phyloP scores from a whole-genome alignment of 2,329 filamentous ascomycete species.

The Aspergillus aculeatus region DNA sequence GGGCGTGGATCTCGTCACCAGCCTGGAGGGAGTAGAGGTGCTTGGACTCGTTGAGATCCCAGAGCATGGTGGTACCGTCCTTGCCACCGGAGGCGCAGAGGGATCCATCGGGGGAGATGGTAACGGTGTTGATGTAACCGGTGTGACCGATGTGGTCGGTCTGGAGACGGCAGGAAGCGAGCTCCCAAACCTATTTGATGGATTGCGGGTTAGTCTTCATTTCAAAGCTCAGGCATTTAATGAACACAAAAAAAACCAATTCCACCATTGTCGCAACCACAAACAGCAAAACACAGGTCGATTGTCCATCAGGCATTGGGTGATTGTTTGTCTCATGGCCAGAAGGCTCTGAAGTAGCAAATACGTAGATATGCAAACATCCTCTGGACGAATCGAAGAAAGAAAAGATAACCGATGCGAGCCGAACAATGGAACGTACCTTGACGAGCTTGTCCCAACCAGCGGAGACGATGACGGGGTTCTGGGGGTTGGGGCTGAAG shows the following conservation, averaged over 20 bases:
- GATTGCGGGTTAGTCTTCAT: slow-evolving; percentile 19
- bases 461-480: slow-evolving; percentile 97
- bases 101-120: slow-evolving; percentile 98
- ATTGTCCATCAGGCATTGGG: slow-evolving; percentile 55
- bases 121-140: slow-evolving; percentile 99
- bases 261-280: not conserved
- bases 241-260: not conserved
- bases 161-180: slow-evolving; percentile 98
- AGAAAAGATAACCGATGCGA: slow-evolving; percentile 1
- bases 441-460: slow-evolving; percentile 99
- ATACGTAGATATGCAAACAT: slow-evolving; percentile 96
- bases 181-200: slow-evolving; percentile 84
- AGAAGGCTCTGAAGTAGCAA: slow-evolving; percentile 99
- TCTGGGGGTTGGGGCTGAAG: slow-evolving; percentile 99
- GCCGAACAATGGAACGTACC: slow-evolving; percentile 61
- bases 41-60: slow-evolving; percentile 99
- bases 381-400: slow-evolving; percentile 57
- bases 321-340: slow-evolving; percentile 98
- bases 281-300: slow-evolving; percentile 12
- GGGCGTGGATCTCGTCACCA: slow-evolving; percentile 99
- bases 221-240: too few species aligned
- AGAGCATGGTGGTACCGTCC: slow-evolving; percentile 99
- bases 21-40: slow-evolving; percentile 99
- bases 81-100: slow-evolving; percentile 99
- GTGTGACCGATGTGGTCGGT: slow-evolving; percentile 99